These are phyloP conservation scores for Pleurotus platypus DNA, from an alignment of 768 basidiomycete species.

Conservation along the genomic window DNA sequence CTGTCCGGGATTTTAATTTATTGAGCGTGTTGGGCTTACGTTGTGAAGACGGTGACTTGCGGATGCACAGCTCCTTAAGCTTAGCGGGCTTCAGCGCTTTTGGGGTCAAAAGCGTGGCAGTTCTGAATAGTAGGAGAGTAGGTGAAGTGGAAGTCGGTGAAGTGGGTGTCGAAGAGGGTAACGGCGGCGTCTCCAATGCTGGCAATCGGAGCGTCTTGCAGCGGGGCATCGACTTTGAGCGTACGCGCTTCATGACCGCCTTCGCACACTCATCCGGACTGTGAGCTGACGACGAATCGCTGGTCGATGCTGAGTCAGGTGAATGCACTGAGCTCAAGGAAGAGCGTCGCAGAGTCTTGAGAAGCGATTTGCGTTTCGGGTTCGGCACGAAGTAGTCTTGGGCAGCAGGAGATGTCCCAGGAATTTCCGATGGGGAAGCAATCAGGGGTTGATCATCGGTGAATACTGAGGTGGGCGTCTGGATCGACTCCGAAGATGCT, in stretches of 20 bases:
- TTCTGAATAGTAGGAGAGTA: neutral
- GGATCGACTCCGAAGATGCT: neutral
- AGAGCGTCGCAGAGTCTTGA: neutral
- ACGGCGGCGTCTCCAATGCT: no score
- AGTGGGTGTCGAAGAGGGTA: neutral
- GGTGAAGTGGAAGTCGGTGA: neutral
- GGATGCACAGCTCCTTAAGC: neutral
- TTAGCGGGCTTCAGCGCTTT: neutral
- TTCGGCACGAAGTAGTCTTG: neutral
- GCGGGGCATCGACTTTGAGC: slow-evolving; percentile 1
- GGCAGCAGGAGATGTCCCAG: neutral
- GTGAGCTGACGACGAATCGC: neutral
- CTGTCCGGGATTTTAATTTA: neutral
- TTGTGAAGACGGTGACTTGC: neutral
- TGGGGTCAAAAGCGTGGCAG: neutral
- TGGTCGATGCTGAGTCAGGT: neutral
- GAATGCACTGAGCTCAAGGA: neutral
- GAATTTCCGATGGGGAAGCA: neutral
- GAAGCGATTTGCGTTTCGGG: neutral
- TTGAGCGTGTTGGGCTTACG: neutral
- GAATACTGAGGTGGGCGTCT: neutral
- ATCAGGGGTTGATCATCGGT: neutral
- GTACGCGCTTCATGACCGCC: neutral
- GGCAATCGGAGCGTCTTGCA: neutral
- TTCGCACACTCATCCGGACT: slow-evolving; percentile 1